Evolutionary conservation across 169 alveolate genomes (phyloP).

Genomic region (Cystoisospora suis): DNA sequence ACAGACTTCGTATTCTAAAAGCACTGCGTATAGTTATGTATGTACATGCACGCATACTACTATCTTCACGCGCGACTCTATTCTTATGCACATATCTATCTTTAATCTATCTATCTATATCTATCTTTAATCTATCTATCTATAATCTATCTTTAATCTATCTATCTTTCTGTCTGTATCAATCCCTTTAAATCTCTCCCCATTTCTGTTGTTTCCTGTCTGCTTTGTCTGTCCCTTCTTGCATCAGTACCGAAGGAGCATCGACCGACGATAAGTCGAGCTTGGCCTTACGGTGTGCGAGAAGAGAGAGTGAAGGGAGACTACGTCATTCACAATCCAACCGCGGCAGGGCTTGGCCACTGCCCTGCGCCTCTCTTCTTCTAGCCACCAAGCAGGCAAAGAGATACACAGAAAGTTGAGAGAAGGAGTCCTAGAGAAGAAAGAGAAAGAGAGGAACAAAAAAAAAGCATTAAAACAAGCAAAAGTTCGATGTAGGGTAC

Average conservation of each 20-base stretch:
- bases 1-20: not conserved
- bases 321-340: conserved; percentile 80
- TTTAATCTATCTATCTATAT: too few species aligned
- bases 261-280: conserved; percentile 50
- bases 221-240: not conserved
- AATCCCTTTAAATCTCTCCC: too few species aligned
- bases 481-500: too few species aligned
- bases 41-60: not conserved
- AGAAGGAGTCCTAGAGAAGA: not conserved
- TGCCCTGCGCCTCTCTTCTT: conserved; percentile 83
- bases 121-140: not conserved
- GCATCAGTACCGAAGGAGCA: conserved; percentile 58
- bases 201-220: not conserved
- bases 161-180: not conserved
- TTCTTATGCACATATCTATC: too few species aligned
- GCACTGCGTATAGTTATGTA: not conserved
- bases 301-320: conserved; percentile 76
- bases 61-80: not conserved
- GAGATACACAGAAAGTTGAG: not conserved
- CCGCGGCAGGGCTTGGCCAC: conserved; percentile 82
- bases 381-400: not conserved
- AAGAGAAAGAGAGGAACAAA: not conserved
- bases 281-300: conserved; percentile 79
- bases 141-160: not conserved
- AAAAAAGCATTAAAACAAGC: too few species aligned